Percentiles rank a stretch among this genome's conserved stretches.
Evolutionary conservation across 2,329 filamentous ascomycete genomes (phyloP).

Genomic region (Dendryphion nanum): DNA sequence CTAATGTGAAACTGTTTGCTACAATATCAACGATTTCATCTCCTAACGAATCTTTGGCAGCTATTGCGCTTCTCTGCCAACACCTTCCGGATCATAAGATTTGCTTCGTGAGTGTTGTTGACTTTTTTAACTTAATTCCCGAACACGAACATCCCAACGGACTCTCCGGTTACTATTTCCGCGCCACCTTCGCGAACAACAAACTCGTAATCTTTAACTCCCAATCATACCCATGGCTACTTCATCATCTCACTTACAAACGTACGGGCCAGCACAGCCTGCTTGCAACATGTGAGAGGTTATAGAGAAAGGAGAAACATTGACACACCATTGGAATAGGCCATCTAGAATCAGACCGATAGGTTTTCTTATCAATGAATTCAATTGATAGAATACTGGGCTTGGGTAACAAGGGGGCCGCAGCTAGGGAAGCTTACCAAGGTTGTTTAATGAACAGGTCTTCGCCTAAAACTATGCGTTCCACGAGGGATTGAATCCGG

Average conservation of each 20-base stretch:
- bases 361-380: slow-evolving; percentile 72
- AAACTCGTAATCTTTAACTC: slow-evolving; percentile 80
- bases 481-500: slow-evolving; percentile 68
- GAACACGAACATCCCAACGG: slow-evolving; percentile 71
- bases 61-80: slow-evolving; percentile 69
- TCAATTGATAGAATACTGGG: slow-evolving; percentile 67
- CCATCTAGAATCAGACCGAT: slow-evolving; percentile 75
- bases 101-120: slow-evolving; percentile 76
- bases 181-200: slow-evolving; percentile 68
- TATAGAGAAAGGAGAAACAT: slow-evolving; percentile 85
- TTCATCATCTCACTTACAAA: slow-evolving; percentile 75
- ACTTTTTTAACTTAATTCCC: slow-evolving; percentile 77
- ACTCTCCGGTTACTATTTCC: slow-evolving; percentile 64
- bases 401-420: slow-evolving; percentile 62
- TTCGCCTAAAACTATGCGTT: slow-evolving; percentile 62
- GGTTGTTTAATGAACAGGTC: slow-evolving; percentile 64
- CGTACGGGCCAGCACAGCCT: slow-evolving; percentile 66
- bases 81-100: slow-evolving; percentile 71
- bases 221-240: slow-evolving; percentile 78
- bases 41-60: slow-evolving; percentile 72
- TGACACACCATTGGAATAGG: slow-evolving; percentile 75
- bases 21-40: too few relatives aligned
- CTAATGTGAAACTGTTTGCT: too few relatives aligned
- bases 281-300: slow-evolving; percentile 72
- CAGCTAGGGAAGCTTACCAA: slow-evolving; percentile 63